A percentile compares a stretch with the other conserved stretches of the same genome.
These are phyloP conservation scores for Alternaria sp. DNA, from an alignment of 2,329 filamentous ascomycete genomes.

Conservation along the genomic window DNA sequence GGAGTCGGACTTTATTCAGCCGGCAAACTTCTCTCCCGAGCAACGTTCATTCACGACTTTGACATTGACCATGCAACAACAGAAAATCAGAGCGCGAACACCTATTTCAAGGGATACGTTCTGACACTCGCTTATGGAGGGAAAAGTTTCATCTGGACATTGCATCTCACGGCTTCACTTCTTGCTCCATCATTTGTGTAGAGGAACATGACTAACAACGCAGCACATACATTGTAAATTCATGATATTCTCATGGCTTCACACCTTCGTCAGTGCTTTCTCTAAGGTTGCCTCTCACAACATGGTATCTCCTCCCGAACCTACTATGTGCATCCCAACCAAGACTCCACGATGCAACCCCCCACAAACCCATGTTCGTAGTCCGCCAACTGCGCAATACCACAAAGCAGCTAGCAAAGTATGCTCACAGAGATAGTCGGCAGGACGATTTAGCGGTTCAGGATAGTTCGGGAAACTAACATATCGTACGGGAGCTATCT, in stretches of 20 bases:
- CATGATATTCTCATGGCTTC: neutral
- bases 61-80: neutral
- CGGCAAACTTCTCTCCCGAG: conserved; percentile 4
- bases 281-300: too few species aligned
- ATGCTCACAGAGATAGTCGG: neutral
- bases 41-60: neutral
- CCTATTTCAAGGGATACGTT: too few species aligned
- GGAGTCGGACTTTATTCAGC: conserved; percentile 7
- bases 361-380: too few species aligned
- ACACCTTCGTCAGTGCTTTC: too few species aligned
- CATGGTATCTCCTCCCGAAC: too few species aligned
- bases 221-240: neutral
- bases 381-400: neutral
- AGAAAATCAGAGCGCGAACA: neutral
- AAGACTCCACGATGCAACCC: too few species aligned
- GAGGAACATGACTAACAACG: neutral
- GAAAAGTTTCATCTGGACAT: neutral
- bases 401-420: neutral
- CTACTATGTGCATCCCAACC: too few species aligned
- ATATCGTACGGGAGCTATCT: neutral
- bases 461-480: too few species aligned
- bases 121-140: neutral
- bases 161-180: neutral
- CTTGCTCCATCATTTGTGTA: neutral
- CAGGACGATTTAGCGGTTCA: neutral